These are phyloP conservation scores for Spathaspora passalidarum DNA, from an alignment of 805 yeast genomes.

Conservation along the genomic window DNA sequence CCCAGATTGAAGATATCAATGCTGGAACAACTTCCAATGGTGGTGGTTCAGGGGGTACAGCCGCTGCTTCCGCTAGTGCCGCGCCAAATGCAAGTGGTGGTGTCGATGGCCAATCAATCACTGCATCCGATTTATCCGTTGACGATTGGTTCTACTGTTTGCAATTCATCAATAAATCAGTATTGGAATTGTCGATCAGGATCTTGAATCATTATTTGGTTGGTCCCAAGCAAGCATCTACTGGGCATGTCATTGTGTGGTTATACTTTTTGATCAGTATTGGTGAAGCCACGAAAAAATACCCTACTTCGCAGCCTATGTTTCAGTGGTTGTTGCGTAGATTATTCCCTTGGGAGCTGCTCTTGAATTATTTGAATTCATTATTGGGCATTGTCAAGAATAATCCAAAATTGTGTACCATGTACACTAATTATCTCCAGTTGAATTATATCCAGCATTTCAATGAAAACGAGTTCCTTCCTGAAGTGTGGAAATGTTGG, in stretches of 20 bases:
- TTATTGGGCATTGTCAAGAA: slow-evolving; percentile 36
- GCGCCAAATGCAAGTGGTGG: slow-evolving; percentile 15
- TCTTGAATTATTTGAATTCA: slow-evolving; percentile 63
- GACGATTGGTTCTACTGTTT: slow-evolving; percentile 58
- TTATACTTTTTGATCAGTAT: slow-evolving; percentile 65
- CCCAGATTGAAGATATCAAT: slow-evolving; percentile 9
- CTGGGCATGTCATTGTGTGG: slow-evolving; percentile 78
- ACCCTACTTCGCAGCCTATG: slow-evolving; percentile 46
- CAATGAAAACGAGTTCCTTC: slow-evolving; percentile 57
- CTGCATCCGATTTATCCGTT: slow-evolving; percentile 32
- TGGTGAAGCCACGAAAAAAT: slow-evolving; percentile 49
- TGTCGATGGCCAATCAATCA: slow-evolving; percentile 28
- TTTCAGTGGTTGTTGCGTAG: slow-evolving; percentile 50
- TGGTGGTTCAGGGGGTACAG: slow-evolving; percentile 11
- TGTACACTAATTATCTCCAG: slow-evolving; percentile 19
- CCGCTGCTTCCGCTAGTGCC: slow-evolving; percentile 3
- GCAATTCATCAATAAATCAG: slow-evolving; percentile 57
- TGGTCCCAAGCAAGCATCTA: slow-evolving; percentile 69
- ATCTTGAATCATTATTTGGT: slow-evolving; percentile 62
- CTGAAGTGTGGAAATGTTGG: slow-evolving; percentile 85
- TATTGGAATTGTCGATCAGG: slow-evolving; percentile 64
- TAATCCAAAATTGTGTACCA: slow-evolving; percentile 20
- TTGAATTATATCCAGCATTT: slow-evolving; percentile 47
- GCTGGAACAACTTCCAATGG: slow-evolving; percentile 2
- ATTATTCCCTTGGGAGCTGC: slow-evolving; percentile 66